Evolutionary conservation across 2,329 filamentous ascomycete genomes (phyloP).

Genomic region (Beauveria sp.): DNA sequence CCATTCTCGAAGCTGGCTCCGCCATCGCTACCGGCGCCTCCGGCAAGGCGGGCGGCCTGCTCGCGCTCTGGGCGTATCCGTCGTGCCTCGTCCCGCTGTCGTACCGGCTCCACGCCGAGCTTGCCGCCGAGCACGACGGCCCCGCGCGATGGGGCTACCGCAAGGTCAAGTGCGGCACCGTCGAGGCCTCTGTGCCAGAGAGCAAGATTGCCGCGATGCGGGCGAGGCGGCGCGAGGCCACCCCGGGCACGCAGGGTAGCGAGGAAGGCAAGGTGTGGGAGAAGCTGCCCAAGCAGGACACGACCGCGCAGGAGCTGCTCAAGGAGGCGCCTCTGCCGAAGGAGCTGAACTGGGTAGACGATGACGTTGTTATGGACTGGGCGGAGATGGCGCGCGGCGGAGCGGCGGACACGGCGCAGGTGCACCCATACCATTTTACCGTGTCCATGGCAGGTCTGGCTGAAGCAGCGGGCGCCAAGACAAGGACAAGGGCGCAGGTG

Average conservation of each 20-base stretch:
- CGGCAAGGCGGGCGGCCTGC: conserved; percentile 85
- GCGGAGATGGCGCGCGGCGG: conserved; percentile 68
- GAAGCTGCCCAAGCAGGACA: conserved; percentile 54
- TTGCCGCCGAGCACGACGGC: conserved; percentile 79
- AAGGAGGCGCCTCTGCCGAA: conserved; percentile 57
- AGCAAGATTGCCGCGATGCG: conserved; percentile 7
- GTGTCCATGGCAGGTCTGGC: conserved; percentile 74
- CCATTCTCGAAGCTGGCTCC: conserved; percentile 75
- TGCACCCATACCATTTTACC: conserved; percentile 88
- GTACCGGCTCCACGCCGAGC: conserved; percentile 72
- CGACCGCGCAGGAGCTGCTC: conserved; percentile 37
- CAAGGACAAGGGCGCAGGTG: conserved; percentile 60
- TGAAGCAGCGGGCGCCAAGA: conserved; percentile 56
- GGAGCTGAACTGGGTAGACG: conserved; percentile 79
- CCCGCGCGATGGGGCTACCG: conserved; percentile 80
- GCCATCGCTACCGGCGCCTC: conserved; percentile 85
- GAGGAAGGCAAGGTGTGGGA: conserved; percentile 44
- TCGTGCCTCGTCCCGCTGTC: conserved; percentile 75
- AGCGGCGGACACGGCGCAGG: conserved; percentile 76
- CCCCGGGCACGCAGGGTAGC: conserved; percentile 14
- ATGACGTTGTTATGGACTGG: conserved; percentile 59
- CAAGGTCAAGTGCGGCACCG: conserved; percentile 62
- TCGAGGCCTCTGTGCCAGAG: conserved; percentile 31
- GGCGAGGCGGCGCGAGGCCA: background rate
- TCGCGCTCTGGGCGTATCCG: conserved; percentile 90